Conservation (phyloP, 768 basidiomycete genomes). For the Boletus sp. region DNA sequence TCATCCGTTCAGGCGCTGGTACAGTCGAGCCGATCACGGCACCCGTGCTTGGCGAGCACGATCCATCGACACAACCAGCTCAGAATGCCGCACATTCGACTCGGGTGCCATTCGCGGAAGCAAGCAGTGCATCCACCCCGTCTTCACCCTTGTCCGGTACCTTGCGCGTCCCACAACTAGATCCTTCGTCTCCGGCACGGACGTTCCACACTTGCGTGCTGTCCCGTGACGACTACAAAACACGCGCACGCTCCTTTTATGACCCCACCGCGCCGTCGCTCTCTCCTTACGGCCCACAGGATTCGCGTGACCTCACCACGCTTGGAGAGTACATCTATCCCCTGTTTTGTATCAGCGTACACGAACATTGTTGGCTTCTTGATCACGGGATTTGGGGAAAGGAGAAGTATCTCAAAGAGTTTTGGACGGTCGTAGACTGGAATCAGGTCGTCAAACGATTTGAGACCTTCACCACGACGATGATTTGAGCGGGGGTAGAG, state of each 20-base stretch:
- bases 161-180: slow-evolving; percentile 25
- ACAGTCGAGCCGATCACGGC: slow-evolving; percentile 23
- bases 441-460: slow-evolving; percentile 43
- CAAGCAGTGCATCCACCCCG: slow-evolving; percentile 29
- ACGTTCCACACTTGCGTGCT: slow-evolving; percentile 26
- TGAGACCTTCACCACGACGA: slow-evolving; percentile 17
- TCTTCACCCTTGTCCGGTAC: slow-evolving; percentile 46
- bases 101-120: slow-evolving; percentile 19
- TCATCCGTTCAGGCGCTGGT: slow-evolving; percentile 59
- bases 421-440: slow-evolving; percentile 87
- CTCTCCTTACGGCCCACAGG: slow-evolving; percentile 6
- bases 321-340: slow-evolving; percentile 65
- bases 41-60: slow-evolving; percentile 31
- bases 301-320: slow-evolving; percentile 24
- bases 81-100: slow-evolving; percentile 10
- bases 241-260: slow-evolving; percentile 25
- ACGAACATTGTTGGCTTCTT: slow-evolving; percentile 87
- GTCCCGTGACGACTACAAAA: slow-evolving; percentile 2
- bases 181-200: slow-evolving; percentile 30
- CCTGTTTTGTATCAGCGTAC: slow-evolving; percentile 71
- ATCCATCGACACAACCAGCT: neutral
- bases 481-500: slow-evolving; percentile 9
- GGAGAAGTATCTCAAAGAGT: slow-evolving; percentile 77
- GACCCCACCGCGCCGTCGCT: slow-evolving; percentile 16
- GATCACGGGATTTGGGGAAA: slow-evolving; percentile 91